Percentiles rank a stretch among this genome's conserved stretches.
Conservation (phyloP, 2,329 filamentous ascomycete species). For the Ramichloridium luteum region DNA sequence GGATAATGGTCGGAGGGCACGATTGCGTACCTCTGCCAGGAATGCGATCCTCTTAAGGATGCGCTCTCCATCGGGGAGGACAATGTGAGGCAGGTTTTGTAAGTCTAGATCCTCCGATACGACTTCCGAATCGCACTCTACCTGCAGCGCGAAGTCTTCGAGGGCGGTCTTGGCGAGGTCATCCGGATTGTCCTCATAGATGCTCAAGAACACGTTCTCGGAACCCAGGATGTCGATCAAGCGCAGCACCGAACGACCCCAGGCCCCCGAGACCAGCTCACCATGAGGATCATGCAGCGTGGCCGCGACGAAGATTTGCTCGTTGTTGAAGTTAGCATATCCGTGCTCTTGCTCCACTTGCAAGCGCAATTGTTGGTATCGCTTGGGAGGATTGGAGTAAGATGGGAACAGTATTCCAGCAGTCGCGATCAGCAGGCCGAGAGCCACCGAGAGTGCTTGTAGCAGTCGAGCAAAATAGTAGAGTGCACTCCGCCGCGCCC, state of each 20-base stretch:
- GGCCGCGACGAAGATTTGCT: conserved; percentile 62
- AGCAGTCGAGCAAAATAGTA: background rate
- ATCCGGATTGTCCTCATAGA: conserved; percentile 62
- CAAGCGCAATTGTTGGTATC: conserved; percentile 36
- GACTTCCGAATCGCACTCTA: conserved; percentile 38
- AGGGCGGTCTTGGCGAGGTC: conserved; percentile 44
- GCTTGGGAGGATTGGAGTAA: conserved; percentile 42
- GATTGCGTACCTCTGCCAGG: conserved; percentile 60
- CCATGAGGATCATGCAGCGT: conserved; percentile 56
- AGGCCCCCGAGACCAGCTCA: conserved; percentile 48
- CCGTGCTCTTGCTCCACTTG: conserved; percentile 19
- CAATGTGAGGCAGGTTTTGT: conserved; percentile 45
- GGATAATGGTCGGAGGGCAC: conserved; percentile 52
- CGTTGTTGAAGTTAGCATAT: conserved; percentile 40
- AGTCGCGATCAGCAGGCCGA: conserved; percentile 29
- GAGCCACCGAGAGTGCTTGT: too few relatives aligned
- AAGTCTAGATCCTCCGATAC: conserved; percentile 49
- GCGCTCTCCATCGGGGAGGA: conserved; percentile 48
- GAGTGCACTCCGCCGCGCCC: background rate
- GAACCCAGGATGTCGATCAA: conserved; percentile 54
- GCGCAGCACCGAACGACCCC: conserved; percentile 49
- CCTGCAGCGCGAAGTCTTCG: conserved; percentile 37
- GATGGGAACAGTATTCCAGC: conserved; percentile 42
- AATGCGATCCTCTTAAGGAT: conserved; percentile 64
- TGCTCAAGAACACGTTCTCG: conserved; percentile 57